These are phyloP conservation scores for Yamadazyma kanchanaburiensis DNA, from an alignment of 1,139 yeast species.

Conservation along the genomic window DNA sequence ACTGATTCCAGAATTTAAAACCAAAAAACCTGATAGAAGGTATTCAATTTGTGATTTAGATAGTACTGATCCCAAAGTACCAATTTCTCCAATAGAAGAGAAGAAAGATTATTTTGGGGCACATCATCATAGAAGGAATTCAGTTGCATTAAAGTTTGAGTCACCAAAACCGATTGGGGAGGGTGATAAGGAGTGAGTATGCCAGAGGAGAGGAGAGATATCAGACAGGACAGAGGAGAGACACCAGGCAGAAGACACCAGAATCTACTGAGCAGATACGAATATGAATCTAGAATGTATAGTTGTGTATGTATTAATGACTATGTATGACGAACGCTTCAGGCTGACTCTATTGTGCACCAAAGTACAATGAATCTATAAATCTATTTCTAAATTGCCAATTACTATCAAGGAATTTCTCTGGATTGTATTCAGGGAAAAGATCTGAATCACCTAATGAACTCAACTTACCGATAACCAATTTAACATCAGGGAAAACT, in stretches of 20 bases:
- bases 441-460: slow-evolving; percentile 22
- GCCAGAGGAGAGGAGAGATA: too few relatives aligned
- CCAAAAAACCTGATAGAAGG: slow-evolving; percentile 5
- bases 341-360: slow-evolving; percentile 56
- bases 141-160: slow-evolving; percentile 31
- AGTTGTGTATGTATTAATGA: neutral
- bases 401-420: slow-evolving; percentile 39
- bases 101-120: slow-evolving; percentile 1
- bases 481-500: slow-evolving; percentile 67
- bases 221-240: too few relatives aligned
- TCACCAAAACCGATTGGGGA: too few relatives aligned
- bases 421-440: slow-evolving; percentile 24
- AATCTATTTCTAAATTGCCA: slow-evolving; percentile 71
- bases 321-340: neutral
- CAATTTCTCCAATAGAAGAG: slow-evolving; percentile 8
- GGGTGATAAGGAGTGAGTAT: too few relatives aligned
- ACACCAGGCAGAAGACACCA: slow-evolving; percentile 1
- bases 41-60: slow-evolving; percentile 15
- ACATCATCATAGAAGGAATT: slow-evolving; percentile 25
- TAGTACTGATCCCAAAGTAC: slow-evolving; percentile 4
- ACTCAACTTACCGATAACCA: slow-evolving; percentile 70
- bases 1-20: neutral
- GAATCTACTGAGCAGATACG: slow-evolving; percentile 1
- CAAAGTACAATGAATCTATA: slow-evolving; percentile 77
- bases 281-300: neutral